Evolutionary conservation across 768 basidiomycete species (phyloP).

Genomic region (Dentipellis fragilis): DNA sequence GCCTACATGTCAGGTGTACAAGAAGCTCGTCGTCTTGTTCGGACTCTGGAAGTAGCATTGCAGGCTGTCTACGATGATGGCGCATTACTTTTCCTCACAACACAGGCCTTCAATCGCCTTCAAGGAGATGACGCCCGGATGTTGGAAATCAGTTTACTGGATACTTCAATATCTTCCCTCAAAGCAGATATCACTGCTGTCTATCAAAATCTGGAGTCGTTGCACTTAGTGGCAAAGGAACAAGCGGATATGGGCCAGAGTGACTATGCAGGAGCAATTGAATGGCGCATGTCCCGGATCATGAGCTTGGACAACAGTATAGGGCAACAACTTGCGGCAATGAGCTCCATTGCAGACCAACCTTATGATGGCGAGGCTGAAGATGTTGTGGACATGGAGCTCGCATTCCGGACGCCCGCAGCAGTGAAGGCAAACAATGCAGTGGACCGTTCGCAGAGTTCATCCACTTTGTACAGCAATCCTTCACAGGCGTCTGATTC

Average conservation of each 20-base stretch:
- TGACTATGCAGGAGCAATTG: conserved; percentile 67
- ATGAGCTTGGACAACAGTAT: conserved; percentile 48
- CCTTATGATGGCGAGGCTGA: conserved; percentile 31
- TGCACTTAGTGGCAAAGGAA: conserved; percentile 45
- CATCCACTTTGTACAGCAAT: conserved; percentile 17
- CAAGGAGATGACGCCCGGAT: conserved; percentile 1
- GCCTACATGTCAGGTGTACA: conserved; percentile 57
- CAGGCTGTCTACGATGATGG: conserved; percentile 74
- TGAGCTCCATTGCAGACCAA: conserved; percentile 24
- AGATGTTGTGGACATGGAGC: conserved; percentile 51
- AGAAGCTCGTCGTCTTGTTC: conserved; percentile 55
- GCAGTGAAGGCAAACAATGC: neutral
- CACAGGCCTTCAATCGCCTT: conserved; percentile 35
- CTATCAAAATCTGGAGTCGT: neutral
- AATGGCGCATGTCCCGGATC: conserved; percentile 66
- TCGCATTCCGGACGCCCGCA: conserved; percentile 34
- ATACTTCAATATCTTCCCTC: conserved; percentile 40
- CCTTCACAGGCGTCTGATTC: conserved; percentile 19
- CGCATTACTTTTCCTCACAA: conserved; percentile 43
- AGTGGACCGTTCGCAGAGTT: conserved; percentile 4
- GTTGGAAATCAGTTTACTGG: conserved; percentile 7
- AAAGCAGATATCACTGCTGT: conserved; percentile 41
- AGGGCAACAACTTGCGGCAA: conserved; percentile 20
- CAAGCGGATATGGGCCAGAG: conserved; percentile 61
- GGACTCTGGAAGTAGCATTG: conserved; percentile 56